Conservation (phyloP, 2,329 filamentous ascomycete genomes). For the Sporothrix variecibatus region DNA sequence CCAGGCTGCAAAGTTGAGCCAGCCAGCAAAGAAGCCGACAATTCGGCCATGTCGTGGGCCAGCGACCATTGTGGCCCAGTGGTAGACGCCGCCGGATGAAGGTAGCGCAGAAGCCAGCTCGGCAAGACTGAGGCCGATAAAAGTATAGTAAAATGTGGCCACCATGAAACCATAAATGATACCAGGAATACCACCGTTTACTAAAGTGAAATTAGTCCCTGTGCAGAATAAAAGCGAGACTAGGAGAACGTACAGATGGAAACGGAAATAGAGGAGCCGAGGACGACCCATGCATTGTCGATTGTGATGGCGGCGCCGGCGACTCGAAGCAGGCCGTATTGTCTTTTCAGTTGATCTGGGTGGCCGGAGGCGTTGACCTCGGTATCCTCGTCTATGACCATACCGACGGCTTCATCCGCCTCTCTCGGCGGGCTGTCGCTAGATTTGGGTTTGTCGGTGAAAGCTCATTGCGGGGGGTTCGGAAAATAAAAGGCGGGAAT, state of each 20-base stretch:
- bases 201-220: too few species aligned
- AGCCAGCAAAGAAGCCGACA: slow-evolving; percentile 51
- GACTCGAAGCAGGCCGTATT: slow-evolving; percentile 62
- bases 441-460: neutral
- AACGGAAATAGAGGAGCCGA: slow-evolving; percentile 62
- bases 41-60: slow-evolving; percentile 55
- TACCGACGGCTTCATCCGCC: slow-evolving; percentile 20
- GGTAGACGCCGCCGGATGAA: slow-evolving; percentile 60
- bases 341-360: slow-evolving; percentile 62
- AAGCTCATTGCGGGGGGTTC: neutral
- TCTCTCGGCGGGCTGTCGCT: neutral
- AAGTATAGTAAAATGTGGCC: slow-evolving; percentile 47
- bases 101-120: slow-evolving; percentile 62
- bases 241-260: slow-evolving; percentile 51
- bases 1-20: slow-evolving; percentile 62
- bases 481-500: too few species aligned
- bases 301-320: slow-evolving; percentile 62
- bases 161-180: slow-evolving; percentile 48
- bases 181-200: slow-evolving; percentile 46
- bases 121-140: slow-evolving; percentile 46
- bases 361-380: slow-evolving; percentile 64
- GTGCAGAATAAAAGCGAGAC: too few species aligned
- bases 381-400: neutral
- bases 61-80: slow-evolving; percentile 61
- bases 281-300: slow-evolving; percentile 65